Conservation (phyloP, 1,284 basidiomycete species). For the Lentinula novae-zelandiae region DNA sequence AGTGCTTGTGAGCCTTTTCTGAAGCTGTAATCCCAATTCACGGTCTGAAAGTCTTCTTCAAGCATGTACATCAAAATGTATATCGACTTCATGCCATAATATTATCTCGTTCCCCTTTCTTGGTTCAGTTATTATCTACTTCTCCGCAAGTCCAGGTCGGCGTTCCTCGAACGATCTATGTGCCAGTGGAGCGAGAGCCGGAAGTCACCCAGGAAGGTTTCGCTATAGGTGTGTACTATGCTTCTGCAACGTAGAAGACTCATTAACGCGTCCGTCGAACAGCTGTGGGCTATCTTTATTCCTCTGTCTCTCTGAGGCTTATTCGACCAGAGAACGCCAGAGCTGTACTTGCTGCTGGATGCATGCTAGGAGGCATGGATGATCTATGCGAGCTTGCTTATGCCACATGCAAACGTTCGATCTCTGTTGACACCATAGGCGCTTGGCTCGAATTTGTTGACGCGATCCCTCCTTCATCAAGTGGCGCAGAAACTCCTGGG, state of each 20-base stretch:
- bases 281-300: constrained; percentile 80
- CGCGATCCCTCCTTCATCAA: constrained; percentile 46
- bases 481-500: constrained; percentile 43
- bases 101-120: constrained; percentile 80
- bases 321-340: constrained; percentile 76
- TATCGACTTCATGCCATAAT: constrained; percentile 81
- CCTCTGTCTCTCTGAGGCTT: constrained; percentile 61
- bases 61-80: constrained; percentile 74
- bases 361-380: constrained; percentile 80
- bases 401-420: constrained; percentile 67
- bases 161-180: constrained; percentile 64
- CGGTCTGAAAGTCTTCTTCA: constrained; percentile 16
- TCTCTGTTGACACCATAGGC: constrained; percentile 67
- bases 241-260: background rate
- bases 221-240: constrained; percentile 50
- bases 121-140: constrained; percentile 81
- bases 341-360: constrained; percentile 77
- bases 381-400: constrained; percentile 80
- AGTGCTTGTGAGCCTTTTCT: constrained; percentile 52
- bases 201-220: constrained; percentile 83
- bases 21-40: constrained; percentile 10
- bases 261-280: background rate
- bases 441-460: constrained; percentile 78
- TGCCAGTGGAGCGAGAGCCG: constrained; percentile 72
- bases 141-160: constrained; percentile 49